A percentile compares a stretch with the other conserved stretches of the same genome.
These are phyloP conservation scores for Bjerkandera adusta DNA, from an alignment of 1,284 basidiomycete species.

Conservation along the genomic window DNA sequence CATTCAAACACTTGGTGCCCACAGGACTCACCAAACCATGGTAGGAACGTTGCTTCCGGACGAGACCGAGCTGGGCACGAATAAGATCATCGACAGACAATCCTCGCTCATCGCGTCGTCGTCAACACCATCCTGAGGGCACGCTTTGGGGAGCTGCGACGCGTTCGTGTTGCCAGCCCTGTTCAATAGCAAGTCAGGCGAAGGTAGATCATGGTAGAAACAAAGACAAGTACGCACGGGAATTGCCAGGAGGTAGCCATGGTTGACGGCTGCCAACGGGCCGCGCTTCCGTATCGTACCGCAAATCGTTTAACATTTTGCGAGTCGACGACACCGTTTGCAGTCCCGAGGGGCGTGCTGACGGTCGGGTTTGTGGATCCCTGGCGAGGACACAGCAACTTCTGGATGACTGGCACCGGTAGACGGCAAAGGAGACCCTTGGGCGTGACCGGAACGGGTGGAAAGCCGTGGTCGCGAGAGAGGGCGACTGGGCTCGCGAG, in stretches of 20 bases:
- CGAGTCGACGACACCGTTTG: conserved; percentile 49
- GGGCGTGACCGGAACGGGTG: conserved; percentile 31
- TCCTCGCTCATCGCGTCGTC: conserved; percentile 62
- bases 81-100: conserved; percentile 75
- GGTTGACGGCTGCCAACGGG: conserved; percentile 57
- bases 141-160: conserved; percentile 60
- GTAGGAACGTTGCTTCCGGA: conserved; percentile 44
- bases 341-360: conserved; percentile 50
- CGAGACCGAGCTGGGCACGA: conserved; percentile 51
- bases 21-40: conserved; percentile 57
- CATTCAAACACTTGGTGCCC: conserved; percentile 49
- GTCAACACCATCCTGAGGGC: conserved; percentile 59
- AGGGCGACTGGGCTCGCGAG: conserved; percentile 24
- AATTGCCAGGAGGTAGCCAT: conserved; percentile 54
- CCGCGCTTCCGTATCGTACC: conserved; percentile 63
- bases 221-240: conserved; percentile 49
- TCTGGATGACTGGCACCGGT: conserved; percentile 39
- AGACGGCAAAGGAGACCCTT: conserved; percentile 42
- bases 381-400: conserved; percentile 40
- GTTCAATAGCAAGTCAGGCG: conserved; percentile 5
- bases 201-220: conserved; percentile 1
- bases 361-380: conserved; percentile 29
- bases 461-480: conserved; percentile 14
- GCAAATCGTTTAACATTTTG: conserved; percentile 51
- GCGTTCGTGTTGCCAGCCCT: conserved; percentile 54